Evolutionary conservation across 2,329 filamentous ascomycete species (phyloP), one percentile per base, ranked within the genome.

Genomic region (Aureobasidium sp.): DNA sequence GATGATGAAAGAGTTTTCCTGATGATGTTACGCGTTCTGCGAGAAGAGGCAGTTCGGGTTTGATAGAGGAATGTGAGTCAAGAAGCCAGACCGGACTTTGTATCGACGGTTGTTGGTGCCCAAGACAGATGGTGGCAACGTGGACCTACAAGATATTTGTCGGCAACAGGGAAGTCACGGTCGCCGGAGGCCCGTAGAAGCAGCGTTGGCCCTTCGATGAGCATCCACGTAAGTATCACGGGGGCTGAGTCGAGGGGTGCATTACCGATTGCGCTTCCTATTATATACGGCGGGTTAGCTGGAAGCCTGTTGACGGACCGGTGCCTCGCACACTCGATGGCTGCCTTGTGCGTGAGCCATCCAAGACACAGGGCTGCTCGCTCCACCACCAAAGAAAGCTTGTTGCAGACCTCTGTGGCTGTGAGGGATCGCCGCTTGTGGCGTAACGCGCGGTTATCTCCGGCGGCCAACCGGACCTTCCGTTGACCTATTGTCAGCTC

Each of bases 231-330:
- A 47, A 58, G 57, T 60, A 51, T 49, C 57, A 60, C 57, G 45
- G 51, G 31, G 57, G 57, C 57, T 60, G 57, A 60, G 57, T 51
- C 57, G 57, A 60, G 57, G 22, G 34, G 44, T 60, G 57, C 57
- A 60, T 60, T 41, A 17, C 57, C 45, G 44, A 25, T 42, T 60
- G 36, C 45, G 44, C 39, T 51, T 60, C 45, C 45, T 51, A 51
- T 60, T 60, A 60, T 60, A 60, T 60, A 42, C 45, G 31, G 15
- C 45, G 31, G 45, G 56, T 47, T 51, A 60, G 57, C 45, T 51
- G 39, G 34, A 51, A 48, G 57, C 44, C 57, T 49, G 57, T 49
- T 45, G 27, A 39, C 36, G 25, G 14, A 22, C 47, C 25, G 47
- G 47, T 51, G 47, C 36, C 44, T 60, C 31, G 31, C 31, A 34